A percentile compares a stretch with the other conserved stretches of the same genome.
These are phyloP conservation scores for Coemansia sp. DNA, from an alignment of 192 early-diverging fungal species.

Conservation along the genomic window DNA sequence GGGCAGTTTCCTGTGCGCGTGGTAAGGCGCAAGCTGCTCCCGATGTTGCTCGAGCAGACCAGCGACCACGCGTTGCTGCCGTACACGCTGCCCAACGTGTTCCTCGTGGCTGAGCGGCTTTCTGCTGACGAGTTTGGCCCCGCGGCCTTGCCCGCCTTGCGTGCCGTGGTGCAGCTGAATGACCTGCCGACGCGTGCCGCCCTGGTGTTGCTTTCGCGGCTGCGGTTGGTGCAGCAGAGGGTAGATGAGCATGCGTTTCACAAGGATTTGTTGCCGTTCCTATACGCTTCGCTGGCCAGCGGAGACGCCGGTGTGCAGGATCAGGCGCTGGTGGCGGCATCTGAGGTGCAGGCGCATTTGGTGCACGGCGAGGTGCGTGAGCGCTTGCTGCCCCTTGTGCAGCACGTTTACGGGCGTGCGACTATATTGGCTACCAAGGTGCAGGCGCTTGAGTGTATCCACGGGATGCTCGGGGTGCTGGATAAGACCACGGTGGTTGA, in stretches of 20 bases:
- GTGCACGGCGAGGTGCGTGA: constrained; percentile 63
- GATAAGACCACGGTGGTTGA: constrained; percentile 70
- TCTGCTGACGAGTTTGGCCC: constrained; percentile 60
- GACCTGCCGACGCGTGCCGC: constrained; percentile 65
- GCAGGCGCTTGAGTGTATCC: constrained; percentile 66
- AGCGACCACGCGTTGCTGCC: constrained; percentile 73
- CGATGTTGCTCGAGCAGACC: constrained; percentile 65
- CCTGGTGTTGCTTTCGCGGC: constrained; percentile 62
- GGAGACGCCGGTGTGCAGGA: constrained; percentile 58
- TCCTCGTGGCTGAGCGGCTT: constrained; percentile 64
- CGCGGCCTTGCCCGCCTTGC: constrained; percentile 60
- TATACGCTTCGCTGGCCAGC: constrained; percentile 65
- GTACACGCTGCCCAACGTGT: constrained; percentile 74
- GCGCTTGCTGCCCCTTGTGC: constrained; percentile 67
- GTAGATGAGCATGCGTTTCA: constrained; percentile 56
- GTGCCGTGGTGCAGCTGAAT: constrained; percentile 57
- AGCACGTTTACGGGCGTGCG: constrained; percentile 68
- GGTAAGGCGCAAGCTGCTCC: constrained; percentile 68
- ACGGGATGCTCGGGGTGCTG: constrained; percentile 62
- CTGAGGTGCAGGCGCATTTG: constrained; percentile 54
- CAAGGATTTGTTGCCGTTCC: constrained; percentile 67
- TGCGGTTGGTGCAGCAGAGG: constrained; percentile 67
- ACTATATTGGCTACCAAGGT: constrained; percentile 68
- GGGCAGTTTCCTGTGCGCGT: constrained; percentile 70
- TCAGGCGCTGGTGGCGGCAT: constrained; percentile 63